Conservation (phyloP, 805 yeast species). For the Ogataea trehalophila region DNA sequence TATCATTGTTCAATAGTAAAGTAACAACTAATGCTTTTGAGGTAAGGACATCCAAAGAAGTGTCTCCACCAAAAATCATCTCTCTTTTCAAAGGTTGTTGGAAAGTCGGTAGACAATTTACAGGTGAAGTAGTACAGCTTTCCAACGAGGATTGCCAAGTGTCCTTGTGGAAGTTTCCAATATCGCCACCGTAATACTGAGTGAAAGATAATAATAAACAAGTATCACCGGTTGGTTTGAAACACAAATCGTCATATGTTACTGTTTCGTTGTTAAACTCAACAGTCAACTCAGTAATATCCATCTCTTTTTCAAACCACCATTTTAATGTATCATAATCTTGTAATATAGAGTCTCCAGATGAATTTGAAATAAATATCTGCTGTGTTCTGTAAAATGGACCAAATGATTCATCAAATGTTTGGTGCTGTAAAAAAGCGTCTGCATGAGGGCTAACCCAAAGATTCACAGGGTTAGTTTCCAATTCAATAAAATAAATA, state of each 20-base stretch:
- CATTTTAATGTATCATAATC: slow-evolving; percentile 68
- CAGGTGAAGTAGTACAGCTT: slow-evolving; percentile 74
- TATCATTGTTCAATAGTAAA: slow-evolving; percentile 55
- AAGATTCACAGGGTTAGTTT: slow-evolving; percentile 72
- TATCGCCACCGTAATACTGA: slow-evolving; percentile 74
- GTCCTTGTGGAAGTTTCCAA: slow-evolving; percentile 40
- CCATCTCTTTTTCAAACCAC: slow-evolving; percentile 82
- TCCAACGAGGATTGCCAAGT: slow-evolving; percentile 54
- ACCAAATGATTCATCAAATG: slow-evolving; percentile 78
- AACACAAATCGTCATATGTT: slow-evolving; percentile 64
- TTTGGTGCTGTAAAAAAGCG: slow-evolving; percentile 60
- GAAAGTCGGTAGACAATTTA: slow-evolving; percentile 81
- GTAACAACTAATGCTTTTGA: slow-evolving; percentile 78
- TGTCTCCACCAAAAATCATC: slow-evolving; percentile 59
- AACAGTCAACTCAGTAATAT: slow-evolving; percentile 34
- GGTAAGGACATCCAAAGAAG: slow-evolving; percentile 38
- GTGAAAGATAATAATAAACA: slow-evolving; percentile 88
- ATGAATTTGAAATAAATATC: slow-evolving; percentile 62
- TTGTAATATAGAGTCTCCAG: slow-evolving; percentile 58
- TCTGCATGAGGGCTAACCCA: slow-evolving; percentile 86
- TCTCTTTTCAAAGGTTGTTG: slow-evolving; percentile 83
- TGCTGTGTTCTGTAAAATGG: slow-evolving; percentile 91
- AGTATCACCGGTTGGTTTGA: slow-evolving; percentile 72
- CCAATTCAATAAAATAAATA: slow-evolving; percentile 49
- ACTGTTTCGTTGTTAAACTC: slow-evolving; percentile 15